Percentiles rank a stretch among this genome's conserved stretches.
Evolutionary conservation across 2,329 filamentous ascomycete species (phyloP).

Genomic region (Penicillium rolfsii): DNA sequence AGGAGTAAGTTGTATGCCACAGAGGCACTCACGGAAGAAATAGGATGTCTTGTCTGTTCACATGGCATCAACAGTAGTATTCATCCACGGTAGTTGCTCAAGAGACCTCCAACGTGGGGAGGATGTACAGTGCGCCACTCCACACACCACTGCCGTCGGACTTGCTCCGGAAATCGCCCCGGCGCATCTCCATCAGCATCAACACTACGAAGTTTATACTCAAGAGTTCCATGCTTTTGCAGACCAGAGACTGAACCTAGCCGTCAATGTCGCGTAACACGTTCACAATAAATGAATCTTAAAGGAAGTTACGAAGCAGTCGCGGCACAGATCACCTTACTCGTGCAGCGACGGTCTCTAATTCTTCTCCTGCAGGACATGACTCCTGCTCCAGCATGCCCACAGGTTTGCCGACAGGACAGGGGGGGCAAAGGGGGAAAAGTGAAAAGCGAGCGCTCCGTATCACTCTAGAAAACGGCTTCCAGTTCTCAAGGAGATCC

Average conservation of each 20-base stretch:
- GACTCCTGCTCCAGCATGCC: neutral
- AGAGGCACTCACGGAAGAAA: neutral
- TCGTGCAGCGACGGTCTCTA: conserved; percentile 14
- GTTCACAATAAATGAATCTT: neutral
- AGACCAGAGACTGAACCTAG: neutral
- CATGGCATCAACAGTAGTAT: neutral
- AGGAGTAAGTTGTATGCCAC: neutral
- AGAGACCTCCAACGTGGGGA: conserved; percentile 8
- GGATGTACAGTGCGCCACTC: conserved; percentile 16
- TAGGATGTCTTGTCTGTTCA: neutral
- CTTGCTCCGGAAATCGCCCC: conserved; percentile 2
- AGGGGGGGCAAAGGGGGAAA: conserved; percentile 8
- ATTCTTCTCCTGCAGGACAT: conserved; percentile 3
- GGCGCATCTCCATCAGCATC: neutral
- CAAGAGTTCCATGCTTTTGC: neutral
- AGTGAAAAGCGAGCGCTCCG: conserved; percentile 12
- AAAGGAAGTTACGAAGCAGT: neutral
- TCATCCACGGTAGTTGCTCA: neutral
- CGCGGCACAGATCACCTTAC: neutral
- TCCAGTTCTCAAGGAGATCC: neutral
- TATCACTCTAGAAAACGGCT: conserved; percentile 13
- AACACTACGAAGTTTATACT: neutral
- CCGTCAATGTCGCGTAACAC: neutral
- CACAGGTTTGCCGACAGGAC: conserved; percentile 6
- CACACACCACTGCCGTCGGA: conserved; percentile 10